Conservation (phyloP, 805 yeast genomes). For the Yamadazyma ubonensis region DNA sequence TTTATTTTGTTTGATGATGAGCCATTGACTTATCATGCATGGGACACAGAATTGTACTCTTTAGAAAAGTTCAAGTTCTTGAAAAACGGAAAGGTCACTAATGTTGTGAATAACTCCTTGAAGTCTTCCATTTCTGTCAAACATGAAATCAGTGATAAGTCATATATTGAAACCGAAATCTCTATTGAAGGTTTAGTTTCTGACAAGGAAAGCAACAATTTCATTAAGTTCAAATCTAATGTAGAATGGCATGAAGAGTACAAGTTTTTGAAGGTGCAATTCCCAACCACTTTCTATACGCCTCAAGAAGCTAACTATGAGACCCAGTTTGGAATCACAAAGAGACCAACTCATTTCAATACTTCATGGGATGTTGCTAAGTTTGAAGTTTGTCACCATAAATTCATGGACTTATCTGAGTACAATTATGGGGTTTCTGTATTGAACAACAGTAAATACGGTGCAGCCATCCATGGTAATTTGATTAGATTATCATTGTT, state of each 20-base stretch:
- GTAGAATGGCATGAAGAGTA: slow-evolving; percentile 89
- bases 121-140: slow-evolving; percentile 62
- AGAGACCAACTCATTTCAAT: slow-evolving; percentile 91
- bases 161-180: slow-evolving; percentile 64
- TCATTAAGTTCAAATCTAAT: slow-evolving; percentile 35
- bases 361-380: slow-evolving; percentile 97
- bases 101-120: slow-evolving; percentile 52
- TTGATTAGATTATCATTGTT: slow-evolving; percentile 80
- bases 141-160: slow-evolving; percentile 55
- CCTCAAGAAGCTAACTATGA: slow-evolving; percentile 80
- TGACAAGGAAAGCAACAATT: slow-evolving; percentile 26
- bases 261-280: slow-evolving; percentile 89
- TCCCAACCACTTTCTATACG: slow-evolving; percentile 79
- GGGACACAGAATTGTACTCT: slow-evolving; percentile 95
- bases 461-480: slow-evolving; percentile 93
- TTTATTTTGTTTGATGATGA: slow-evolving; percentile 82
- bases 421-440: slow-evolving; percentile 82
- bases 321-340: slow-evolving; percentile 90
- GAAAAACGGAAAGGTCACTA: slow-evolving; percentile 37
- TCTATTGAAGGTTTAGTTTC: slow-evolving; percentile 62
- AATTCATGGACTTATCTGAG: slow-evolving; percentile 90
- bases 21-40: slow-evolving; percentile 89
- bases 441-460: slow-evolving; percentile 83
- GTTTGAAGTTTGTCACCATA: slow-evolving; percentile 93
- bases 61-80: slow-evolving; percentile 63